Conservation (phyloP, 2,329 filamentous ascomycete species). For the Metarhizium humberi region DNA sequence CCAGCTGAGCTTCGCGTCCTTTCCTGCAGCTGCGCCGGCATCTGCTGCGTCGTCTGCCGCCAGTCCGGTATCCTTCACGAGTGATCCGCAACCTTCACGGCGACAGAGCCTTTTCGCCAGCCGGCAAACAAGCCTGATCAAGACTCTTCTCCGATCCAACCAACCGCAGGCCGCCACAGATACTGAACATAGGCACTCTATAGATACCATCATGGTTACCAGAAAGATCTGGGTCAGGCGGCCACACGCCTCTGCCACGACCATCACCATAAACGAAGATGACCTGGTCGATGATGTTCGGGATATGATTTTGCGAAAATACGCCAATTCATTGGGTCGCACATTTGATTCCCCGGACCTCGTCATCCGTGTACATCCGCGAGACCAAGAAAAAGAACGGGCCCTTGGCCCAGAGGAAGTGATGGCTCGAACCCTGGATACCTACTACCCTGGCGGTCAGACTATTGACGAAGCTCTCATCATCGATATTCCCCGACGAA, state of each 20-base stretch:
- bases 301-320: slow-evolving; percentile 87
- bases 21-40: slow-evolving; percentile 16
- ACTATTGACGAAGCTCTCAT: slow-evolving; percentile 79
- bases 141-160: slow-evolving; percentile 19
- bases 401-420: slow-evolving; percentile 77
- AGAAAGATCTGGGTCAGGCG: slow-evolving; percentile 95
- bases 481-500: slow-evolving; percentile 77
- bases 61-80: slow-evolving; percentile 10
- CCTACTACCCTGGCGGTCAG: slow-evolving; percentile 80
- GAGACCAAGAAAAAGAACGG: slow-evolving; percentile 58
- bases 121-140: slow-evolving; percentile 24
- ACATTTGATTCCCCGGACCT: slow-evolving; percentile 89
- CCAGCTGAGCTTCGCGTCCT: slow-evolving; percentile 17
- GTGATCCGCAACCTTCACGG: slow-evolving; percentile 12
- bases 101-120: slow-evolving; percentile 28
- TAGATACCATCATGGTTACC: slow-evolving; percentile 46
- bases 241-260: slow-evolving; percentile 73
- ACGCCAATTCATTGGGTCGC: slow-evolving; percentile 82
- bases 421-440: slow-evolving; percentile 67
- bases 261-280: slow-evolving; percentile 76
- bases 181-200: slow-evolving; percentile 18
- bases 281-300: slow-evolving; percentile 92
- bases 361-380: slow-evolving; percentile 64
- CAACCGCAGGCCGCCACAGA: slow-evolving; percentile 11
- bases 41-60: slow-evolving; percentile 5